phyloP scores from a whole-genome alignment of 495 filamentous ascomycete genomes.

The Neurospora sp. region DNA sequence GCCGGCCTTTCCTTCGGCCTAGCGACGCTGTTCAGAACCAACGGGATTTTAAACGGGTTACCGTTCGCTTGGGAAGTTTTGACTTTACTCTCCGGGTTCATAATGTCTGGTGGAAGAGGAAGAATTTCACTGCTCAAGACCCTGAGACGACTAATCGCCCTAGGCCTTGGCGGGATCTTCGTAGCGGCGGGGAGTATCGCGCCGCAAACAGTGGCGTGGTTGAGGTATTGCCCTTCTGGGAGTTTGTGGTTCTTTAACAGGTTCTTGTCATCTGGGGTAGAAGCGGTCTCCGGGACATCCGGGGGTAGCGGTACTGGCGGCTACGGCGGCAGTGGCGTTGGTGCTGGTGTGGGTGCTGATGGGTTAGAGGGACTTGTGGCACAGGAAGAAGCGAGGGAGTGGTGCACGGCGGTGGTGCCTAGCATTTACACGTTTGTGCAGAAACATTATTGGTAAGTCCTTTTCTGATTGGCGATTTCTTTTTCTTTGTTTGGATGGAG shows the following conservation, averaged over 20 bases:
- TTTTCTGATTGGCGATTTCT: neutral
- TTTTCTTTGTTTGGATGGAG: neutral
- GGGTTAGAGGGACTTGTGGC: neutral
- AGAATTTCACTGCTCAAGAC: slow-evolving; percentile 13
- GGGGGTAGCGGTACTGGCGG: neutral
- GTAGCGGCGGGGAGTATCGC: slow-evolving; percentile 54
- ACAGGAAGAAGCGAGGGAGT: slow-evolving; percentile 40
- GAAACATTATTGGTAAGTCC: slow-evolving; percentile 70
- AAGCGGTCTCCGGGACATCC: slow-evolving; percentile 5
- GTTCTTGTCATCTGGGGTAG: neutral
- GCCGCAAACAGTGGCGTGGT: slow-evolving; percentile 71
- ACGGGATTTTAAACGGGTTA: slow-evolving; percentile 77
- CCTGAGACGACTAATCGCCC: slow-evolving; percentile 39
- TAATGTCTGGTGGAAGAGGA: neutral
- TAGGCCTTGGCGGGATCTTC: slow-evolving; percentile 54
- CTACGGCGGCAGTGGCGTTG: neutral
- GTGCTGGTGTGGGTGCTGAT: neutral
- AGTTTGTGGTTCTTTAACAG: neutral
- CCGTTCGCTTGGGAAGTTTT: slow-evolving; percentile 33
- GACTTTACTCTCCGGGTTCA: slow-evolving; percentile 40
- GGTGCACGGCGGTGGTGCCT: slow-evolving; percentile 63
- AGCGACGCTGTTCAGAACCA: slow-evolving; percentile 70
- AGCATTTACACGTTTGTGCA: slow-evolving; percentile 93
- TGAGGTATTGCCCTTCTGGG: slow-evolving; percentile 48
- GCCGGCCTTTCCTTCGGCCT: slow-evolving; percentile 61